Base-by-base conservation (phyloP, 2,329 filamentous ascomycete species). In the Neonectria sp. region DNA sequence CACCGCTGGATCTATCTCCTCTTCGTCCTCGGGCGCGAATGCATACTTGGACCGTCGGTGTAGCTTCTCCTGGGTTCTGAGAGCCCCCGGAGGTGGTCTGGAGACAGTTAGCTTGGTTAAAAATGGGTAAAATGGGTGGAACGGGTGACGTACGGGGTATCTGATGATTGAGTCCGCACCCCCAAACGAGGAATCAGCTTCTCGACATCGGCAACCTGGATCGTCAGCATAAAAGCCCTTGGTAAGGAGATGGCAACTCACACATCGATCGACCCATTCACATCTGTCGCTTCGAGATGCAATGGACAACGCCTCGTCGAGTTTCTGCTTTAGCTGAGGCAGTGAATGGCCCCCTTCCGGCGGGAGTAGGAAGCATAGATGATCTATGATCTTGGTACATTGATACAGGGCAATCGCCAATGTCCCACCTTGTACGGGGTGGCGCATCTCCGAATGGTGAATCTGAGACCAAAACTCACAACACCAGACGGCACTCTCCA, bases 31-130 rank as follows among this genome's bases (percentile, higher is more conserved):
- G 3, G 70, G 67, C 0, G 69, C 71, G 25, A 58, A 71, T 0
- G 64, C 72, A 45, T 73, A 55, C 27, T 72, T 74, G 1, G 72
- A 74, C 6, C 72, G 67, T 1, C 72, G 69, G 12, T 74, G 72
- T 0, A 74, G 24, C 1, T 67, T 74, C 2, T 68, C 63, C 0
- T 71, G 71, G 0, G 55, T 8, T 0, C 48, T 56, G 0, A 72
- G 9, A 1, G 52, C n/a, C 0, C 60, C 57, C 0, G 59, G 27
- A 0, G 55, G 61, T 0, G 40, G 33, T 6, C 59, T 60, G 1
- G 21, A 40, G 5, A 24, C 27, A 31, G 9, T 7, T 21, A 17
- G 63, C 63, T 35, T 55, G 35, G 1, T 8, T 2, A 0, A 13
- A 17, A 2, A 0, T 2, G n/a, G n/a, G n/a, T n/a, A n/a, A 21